Percentiles rank a stretch among this genome's conserved stretches.
phyloP scores from a whole-genome alignment of 345 rosid species.

The Turnera subulata region DNA sequence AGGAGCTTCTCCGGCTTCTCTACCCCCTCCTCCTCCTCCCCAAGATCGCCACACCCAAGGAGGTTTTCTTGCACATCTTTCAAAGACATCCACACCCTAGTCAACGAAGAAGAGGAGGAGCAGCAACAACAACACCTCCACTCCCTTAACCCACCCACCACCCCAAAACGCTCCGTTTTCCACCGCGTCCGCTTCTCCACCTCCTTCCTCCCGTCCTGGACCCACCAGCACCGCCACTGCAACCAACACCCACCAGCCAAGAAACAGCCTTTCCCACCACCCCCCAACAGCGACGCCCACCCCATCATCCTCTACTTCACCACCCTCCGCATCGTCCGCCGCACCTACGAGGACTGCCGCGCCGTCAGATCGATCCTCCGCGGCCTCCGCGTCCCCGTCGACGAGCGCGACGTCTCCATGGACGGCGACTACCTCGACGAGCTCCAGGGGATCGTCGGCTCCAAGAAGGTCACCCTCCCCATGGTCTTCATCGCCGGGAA shows the following conservation, averaged over 20 bases:
- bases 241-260: too few species aligned
- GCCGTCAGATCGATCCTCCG: slow-evolving; percentile 27
- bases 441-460: slow-evolving; percentile 16
- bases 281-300: slow-evolving; percentile 5
- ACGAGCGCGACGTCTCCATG: slow-evolving; percentile 28
- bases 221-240: slow-evolving; percentile 10
- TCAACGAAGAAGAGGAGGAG: slow-evolving; percentile 30
- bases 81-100: slow-evolving; percentile 63
- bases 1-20: slow-evolving; percentile 8
- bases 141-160: slow-evolving; percentile 3
- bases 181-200: slow-evolving; percentile 55
- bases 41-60: neutral
- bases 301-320: slow-evolving; percentile 21
- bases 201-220: slow-evolving; percentile 47
- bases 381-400: slow-evolving; percentile 14
- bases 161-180: slow-evolving; percentile 39
- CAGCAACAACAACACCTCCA: slow-evolving; percentile 1
- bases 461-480: slow-evolving; percentile 30
- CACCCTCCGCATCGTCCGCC: slow-evolving; percentile 24
- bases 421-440: slow-evolving; percentile 17
- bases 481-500: slow-evolving; percentile 48
- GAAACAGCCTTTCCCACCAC: neutral
- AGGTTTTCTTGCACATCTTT: slow-evolving; percentile 48
- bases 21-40: neutral
- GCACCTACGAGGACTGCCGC: slow-evolving; percentile 26